A percentile compares a stretch with the other conserved stretches of the same genome.
Conservation (phyloP, 169 alveolate genomes). For the Plasmodium gonderi region DNA sequence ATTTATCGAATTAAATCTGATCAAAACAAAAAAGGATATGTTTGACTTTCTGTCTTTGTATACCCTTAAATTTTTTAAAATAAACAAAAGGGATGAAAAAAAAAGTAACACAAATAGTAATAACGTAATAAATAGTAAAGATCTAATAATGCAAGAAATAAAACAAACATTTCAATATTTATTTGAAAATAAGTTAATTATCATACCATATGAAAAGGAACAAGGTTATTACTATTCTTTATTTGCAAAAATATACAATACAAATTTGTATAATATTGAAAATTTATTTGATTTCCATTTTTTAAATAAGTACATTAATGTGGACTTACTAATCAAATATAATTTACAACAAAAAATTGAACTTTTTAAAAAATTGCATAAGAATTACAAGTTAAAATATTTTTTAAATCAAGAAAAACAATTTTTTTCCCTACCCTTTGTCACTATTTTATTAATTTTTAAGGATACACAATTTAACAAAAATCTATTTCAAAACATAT, state of each 20-base stretch:
- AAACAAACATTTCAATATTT: conserved; percentile 43
- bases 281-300: conserved; percentile 16
- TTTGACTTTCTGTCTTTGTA: conserved; percentile 5
- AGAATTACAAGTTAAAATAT: background rate
- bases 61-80: conserved; percentile 36
- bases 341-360: conserved; percentile 25
- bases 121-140: background rate
- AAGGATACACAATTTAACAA: conserved; percentile 26
- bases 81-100: background rate
- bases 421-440: conserved; percentile 25
- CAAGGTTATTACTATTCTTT: conserved; percentile 10
- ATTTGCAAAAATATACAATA: conserved; percentile 21
- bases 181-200: conserved; percentile 56
- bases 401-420: background rate
- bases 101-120: background rate
- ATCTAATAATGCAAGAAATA: conserved; percentile 1
- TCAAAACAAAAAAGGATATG: conserved; percentile 53
- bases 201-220: conserved; percentile 39
- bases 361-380: conserved; percentile 25
- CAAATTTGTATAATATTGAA: background rate
- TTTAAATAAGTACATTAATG: conserved; percentile 16
- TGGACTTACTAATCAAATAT: conserved; percentile 2
- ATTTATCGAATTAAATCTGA: conserved; percentile 20
- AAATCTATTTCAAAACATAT: conserved; percentile 33
- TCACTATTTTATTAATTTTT: conserved; percentile 42